phyloP scores from a whole-genome alignment of 768 basidiomycete genomes.

The Hygrophorus russula region DNA sequence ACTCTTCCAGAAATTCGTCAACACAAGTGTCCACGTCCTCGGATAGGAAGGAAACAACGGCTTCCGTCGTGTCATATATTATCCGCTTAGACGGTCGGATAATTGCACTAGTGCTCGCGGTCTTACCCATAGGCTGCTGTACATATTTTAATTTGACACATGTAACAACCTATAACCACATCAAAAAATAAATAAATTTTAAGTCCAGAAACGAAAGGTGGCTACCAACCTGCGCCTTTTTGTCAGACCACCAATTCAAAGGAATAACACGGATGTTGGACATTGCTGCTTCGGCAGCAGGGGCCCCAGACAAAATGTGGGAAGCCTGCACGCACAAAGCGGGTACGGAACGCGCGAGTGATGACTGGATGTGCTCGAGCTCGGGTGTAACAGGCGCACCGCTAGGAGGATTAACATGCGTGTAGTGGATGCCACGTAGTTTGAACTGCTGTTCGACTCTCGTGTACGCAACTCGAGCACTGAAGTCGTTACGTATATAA shows the following conservation, averaged over 20 bases:
- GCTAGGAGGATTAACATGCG: slow-evolving; percentile 53
- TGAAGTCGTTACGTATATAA: slow-evolving; percentile 16
- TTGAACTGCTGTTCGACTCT: slow-evolving; percentile 86
- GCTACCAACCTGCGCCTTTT: slow-evolving; percentile 43
- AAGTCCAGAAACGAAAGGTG: slow-evolving; percentile 5
- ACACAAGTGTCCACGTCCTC: slow-evolving; percentile 84
- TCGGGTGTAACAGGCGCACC: slow-evolving; percentile 30
- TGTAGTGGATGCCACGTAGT: slow-evolving; percentile 66
- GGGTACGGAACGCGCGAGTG: slow-evolving; percentile 68
- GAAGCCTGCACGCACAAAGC: slow-evolving; percentile 74
- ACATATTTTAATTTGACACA: slow-evolving; percentile 88
- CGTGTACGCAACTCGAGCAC: slow-evolving; percentile 84
- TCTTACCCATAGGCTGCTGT: slow-evolving; percentile 74
- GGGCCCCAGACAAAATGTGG: slow-evolving; percentile 71
- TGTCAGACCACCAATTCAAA: slow-evolving; percentile 85
- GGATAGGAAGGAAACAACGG: slow-evolving; percentile 81
- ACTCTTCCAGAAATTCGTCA: slow-evolving; percentile 84
- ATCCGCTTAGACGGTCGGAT: slow-evolving; percentile 83
- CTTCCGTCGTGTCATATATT: slow-evolving; percentile 81
- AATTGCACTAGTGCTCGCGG: slow-evolving; percentile 44
- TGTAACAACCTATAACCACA: slow-evolving; percentile 53
- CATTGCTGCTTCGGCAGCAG: slow-evolving; percentile 88
- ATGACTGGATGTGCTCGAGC: slow-evolving; percentile 52
- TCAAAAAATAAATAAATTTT: slow-evolving; percentile 1
- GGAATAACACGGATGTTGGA: slow-evolving; percentile 84